phyloP scores from a whole-genome alignment of 495 filamentous ascomycete genomes.

The Lepidopterella palustris region DNA sequence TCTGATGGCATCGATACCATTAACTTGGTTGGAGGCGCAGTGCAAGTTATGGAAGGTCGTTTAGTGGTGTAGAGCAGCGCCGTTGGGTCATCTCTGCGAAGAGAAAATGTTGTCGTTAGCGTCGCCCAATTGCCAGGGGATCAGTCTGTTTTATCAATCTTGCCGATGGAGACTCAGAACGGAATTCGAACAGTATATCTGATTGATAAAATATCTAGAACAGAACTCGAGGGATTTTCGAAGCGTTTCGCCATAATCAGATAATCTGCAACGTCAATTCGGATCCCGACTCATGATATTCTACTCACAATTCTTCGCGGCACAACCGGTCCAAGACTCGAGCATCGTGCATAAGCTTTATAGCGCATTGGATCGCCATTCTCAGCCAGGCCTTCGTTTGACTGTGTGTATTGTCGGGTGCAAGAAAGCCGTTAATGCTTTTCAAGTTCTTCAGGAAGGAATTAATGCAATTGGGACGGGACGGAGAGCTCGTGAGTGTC shows the following conservation, averaged over 20 bases:
- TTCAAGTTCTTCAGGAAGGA: too few relatives aligned
- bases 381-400: neutral
- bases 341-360: neutral
- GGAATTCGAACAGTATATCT: too few relatives aligned
- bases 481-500: too few relatives aligned
- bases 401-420: neutral
- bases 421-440: neutral
- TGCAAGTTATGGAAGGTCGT: conserved; percentile 37
- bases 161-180: too few relatives aligned
- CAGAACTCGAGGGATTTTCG: too few relatives aligned
- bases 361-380: neutral
- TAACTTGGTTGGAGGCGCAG: conserved; percentile 31
- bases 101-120: too few relatives aligned
- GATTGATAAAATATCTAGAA: too few relatives aligned
- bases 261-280: neutral
- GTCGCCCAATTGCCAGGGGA: too few relatives aligned
- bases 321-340: neutral
- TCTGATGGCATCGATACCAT: conserved; percentile 27
- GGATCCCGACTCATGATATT: neutral
- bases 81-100: too few relatives aligned
- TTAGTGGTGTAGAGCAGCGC: too few relatives aligned
- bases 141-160: too few relatives aligned
- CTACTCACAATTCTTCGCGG: neutral
- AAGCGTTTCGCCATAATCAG: neutral
- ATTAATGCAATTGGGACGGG: neutral